Conservation (phyloP, 139 green algal genomes). For the Chlamydomonas sphaeroides region DNA sequence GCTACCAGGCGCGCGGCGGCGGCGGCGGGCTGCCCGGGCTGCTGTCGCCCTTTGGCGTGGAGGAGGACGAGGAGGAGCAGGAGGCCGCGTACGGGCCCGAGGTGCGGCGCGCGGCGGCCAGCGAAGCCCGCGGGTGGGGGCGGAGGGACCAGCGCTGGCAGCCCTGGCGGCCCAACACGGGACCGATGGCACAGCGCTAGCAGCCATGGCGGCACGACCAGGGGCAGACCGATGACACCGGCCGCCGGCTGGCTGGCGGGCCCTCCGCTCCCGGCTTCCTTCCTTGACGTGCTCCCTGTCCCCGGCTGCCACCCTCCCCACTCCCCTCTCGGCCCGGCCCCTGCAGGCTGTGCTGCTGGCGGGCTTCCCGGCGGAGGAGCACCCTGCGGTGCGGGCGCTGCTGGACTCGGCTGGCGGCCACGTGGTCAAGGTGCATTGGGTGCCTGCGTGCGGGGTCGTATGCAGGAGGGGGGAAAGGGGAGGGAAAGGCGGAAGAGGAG, state of each 20-base stretch:
- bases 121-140: too few relatives aligned
- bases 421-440: constrained; percentile 57
- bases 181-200: too few relatives aligned
- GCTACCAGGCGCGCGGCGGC: too few relatives aligned
- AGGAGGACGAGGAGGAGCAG: not conserved
- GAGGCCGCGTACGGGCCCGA: constrained; percentile 4
- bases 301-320: not conserved
- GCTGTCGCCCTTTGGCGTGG: not conserved
- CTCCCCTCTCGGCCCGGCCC: not conserved
- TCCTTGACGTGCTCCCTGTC: not conserved
- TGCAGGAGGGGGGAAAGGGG: not conserved
- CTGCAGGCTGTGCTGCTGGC: constrained; percentile 65
- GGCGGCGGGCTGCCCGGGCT: not conserved
- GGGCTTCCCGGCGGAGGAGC: constrained; percentile 65
- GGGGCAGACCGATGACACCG: too few relatives aligned
- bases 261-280: too few relatives aligned
- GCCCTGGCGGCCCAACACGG: too few relatives aligned
- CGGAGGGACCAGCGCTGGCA: too few relatives aligned
- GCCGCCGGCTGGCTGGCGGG: too few relatives aligned
- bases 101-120: too few relatives aligned
- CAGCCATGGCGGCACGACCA: too few relatives aligned
- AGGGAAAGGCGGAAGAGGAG: not conserved
- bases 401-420: constrained; percentile 54
- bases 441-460: too few relatives aligned
- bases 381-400: constrained; percentile 53